phyloP scores from a whole-genome alignment of 2,329 filamentous ascomycete species.

The Zasmidium citrigriseum region DNA sequence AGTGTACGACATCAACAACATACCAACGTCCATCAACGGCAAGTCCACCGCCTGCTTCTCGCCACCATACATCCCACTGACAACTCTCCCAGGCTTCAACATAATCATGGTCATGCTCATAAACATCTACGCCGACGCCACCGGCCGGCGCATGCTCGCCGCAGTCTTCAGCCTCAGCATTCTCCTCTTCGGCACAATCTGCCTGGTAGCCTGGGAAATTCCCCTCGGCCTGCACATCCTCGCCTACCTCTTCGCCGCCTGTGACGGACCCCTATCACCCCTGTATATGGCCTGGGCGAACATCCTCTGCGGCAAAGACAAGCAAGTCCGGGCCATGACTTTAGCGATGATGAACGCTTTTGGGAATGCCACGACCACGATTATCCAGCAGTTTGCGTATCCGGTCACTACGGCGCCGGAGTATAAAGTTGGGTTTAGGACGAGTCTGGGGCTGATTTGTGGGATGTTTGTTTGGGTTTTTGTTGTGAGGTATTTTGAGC shows the following conservation, averaged over 20 bases:
- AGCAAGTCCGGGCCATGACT: conserved; percentile 38
- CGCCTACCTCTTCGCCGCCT: conserved; percentile 39
- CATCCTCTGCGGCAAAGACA: conserved; percentile 36
- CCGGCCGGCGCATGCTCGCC: conserved; percentile 36
- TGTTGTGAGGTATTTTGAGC: conserved; percentile 14
- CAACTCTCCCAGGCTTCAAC: conserved; percentile 8
- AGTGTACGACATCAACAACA: conserved; percentile 19
- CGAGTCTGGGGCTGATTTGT: conserved; percentile 16
- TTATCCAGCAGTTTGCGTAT: conserved; percentile 22
- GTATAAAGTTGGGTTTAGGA: conserved; percentile 12
- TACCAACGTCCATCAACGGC: conserved; percentile 18
- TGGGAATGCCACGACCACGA: conserved; percentile 26
- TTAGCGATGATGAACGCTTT: conserved; percentile 41
- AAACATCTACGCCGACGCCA: conserved; percentile 33
- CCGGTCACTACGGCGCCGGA: conserved; percentile 12
- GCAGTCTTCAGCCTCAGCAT: conserved; percentile 34
- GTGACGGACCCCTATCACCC: conserved; percentile 39
- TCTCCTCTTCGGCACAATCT: conserved; percentile 12
- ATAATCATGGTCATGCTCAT: conserved; percentile 16
- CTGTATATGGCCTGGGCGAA: conserved; percentile 42
- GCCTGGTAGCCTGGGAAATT: conserved; percentile 17
- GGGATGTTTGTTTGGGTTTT: conserved; percentile 17
- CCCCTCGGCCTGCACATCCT: conserved; percentile 34
- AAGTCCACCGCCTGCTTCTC: background rate
- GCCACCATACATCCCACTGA: background rate